These are phyloP conservation scores for Tricholoma sp. DNA, from an alignment of 768 basidiomycete genomes.

Conservation along the genomic window DNA sequence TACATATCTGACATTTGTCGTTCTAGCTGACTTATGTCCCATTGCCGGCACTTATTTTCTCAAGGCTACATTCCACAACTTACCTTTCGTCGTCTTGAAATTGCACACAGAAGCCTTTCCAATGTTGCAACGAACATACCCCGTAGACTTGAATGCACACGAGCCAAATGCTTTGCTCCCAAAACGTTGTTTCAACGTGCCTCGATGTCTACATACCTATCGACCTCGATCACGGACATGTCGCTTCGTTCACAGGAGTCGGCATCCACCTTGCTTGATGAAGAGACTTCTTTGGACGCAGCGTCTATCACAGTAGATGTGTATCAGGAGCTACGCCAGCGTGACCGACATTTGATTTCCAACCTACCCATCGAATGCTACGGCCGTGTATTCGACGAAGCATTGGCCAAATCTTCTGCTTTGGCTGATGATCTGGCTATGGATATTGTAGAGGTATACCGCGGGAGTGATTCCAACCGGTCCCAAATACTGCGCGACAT, in stretches of 20 bases:
- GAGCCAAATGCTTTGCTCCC: background rate
- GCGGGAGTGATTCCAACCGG: conserved; percentile 1
- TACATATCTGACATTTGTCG: conserved; percentile 9
- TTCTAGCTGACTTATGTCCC: conserved; percentile 71
- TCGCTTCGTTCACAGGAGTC: background rate
- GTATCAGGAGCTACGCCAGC: conserved; percentile 7
- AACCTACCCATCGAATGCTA: conserved; percentile 4
- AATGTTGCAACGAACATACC: conserved; percentile 16
- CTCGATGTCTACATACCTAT: conserved; percentile 5
- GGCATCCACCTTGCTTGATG: background rate
- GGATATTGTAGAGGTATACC: conserved; percentile 19
- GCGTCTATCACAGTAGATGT: background rate
- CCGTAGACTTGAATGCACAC: background rate
- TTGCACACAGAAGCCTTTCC: conserved; percentile 14
- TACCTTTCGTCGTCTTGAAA: conserved; percentile 10
- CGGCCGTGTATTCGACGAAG: conserved; percentile 4
- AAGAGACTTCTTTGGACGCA: background rate
- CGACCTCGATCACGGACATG: conserved; percentile 3
- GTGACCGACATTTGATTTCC: conserved; percentile 4
- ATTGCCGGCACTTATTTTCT: conserved; percentile 58
- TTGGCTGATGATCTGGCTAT: conserved; percentile 16
- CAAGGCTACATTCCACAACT: conserved; percentile 38
- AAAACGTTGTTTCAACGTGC: conserved; percentile 1
- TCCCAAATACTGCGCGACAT: conserved; percentile 8
- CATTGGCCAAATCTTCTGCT: background rate